phyloP scores from a whole-genome alignment of 129 eudicot species.

The Ambrosia artemisiifolia region DNA sequence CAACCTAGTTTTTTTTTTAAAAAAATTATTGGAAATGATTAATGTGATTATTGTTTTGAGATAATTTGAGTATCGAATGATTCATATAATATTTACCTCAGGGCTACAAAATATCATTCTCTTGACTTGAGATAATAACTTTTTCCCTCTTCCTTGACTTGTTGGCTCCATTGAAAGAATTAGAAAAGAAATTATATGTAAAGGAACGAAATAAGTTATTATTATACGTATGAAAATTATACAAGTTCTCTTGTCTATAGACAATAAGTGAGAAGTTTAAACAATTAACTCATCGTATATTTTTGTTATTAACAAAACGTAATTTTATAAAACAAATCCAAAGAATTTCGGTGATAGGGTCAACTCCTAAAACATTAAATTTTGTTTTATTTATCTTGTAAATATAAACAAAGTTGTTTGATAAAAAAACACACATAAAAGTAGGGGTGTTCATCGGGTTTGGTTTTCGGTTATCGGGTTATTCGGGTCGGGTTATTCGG shows the following conservation, averaged over 20 bases:
- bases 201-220: neutral
- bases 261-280: neutral
- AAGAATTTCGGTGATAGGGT: no score
- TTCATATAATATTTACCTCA: conserved; percentile 33
- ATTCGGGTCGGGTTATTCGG: no score
- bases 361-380: no score
- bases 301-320: no score
- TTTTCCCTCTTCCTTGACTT: conserved; percentile 39
- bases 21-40: neutral
- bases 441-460: no score
- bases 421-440: no score
- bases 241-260: neutral
- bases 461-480: no score
- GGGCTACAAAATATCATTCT: conserved; percentile 52
- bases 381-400: no score
- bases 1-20: conserved; percentile 30
- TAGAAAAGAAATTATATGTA: neutral
- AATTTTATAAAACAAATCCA: no score
- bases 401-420: no score
- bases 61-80: neutral
- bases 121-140: conserved; percentile 44
- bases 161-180: conserved; percentile 33
- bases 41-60: neutral
- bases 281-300: no score
- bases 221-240: neutral